Evolutionary conservation across 2,329 filamentous ascomycete genomes (phyloP), one percentile per base, ranked within the genome.

Genomic region (Ophiostoma australiae): DNA sequence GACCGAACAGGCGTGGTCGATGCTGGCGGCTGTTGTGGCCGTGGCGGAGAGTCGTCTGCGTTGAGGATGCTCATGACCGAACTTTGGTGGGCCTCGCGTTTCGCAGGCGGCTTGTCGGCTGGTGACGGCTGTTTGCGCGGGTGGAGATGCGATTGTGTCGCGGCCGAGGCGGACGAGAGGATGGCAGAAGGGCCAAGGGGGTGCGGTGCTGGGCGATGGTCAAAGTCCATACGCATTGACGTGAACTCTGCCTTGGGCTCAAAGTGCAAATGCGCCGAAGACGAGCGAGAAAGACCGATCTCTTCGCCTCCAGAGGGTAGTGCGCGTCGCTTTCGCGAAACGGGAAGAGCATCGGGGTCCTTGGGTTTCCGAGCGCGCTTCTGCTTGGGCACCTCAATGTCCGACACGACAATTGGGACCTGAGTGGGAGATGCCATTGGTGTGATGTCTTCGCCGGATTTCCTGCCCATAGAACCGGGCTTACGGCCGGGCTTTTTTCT

Each of bases 401-500:
- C 82, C 23, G 81, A 79, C 69, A 79, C 79, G 67, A 79, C 74
- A 31, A 78, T 20, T 13, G 63, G 76, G 70, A 77, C 77, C 71
- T 72, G 74, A 10, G 76, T 80, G 72, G 80, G 78, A 69, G 79
- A 77, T 70, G 77, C 77, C 48, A 70, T 20, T n/a, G 61, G 55
- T 1, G 73, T 58, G 67, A 69, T 69, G 48, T 76, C 75, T 17
- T 70, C 70, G 15, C 73, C 72, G 67, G 63, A 66, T 66, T 74
- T 75, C 71, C 77, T 79, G 44, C 75, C 75, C 55, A 76, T 73
- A 5, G 81, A 86, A 76, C 84, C 90, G 76, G 88, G 87, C 77
- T 90, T 90, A 68, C 88, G 84, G 31, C 87, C 87, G 27, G 87
- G 87, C 80, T 90, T 90, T 79, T 89, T 89, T 4, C 87, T 80